A percentile compares a stretch with the other conserved stretches of the same genome.
These are phyloP conservation scores for Rhinocladiella similis DNA, from an alignment of 2,329 filamentous ascomycete species.

Conservation along the genomic window DNA sequence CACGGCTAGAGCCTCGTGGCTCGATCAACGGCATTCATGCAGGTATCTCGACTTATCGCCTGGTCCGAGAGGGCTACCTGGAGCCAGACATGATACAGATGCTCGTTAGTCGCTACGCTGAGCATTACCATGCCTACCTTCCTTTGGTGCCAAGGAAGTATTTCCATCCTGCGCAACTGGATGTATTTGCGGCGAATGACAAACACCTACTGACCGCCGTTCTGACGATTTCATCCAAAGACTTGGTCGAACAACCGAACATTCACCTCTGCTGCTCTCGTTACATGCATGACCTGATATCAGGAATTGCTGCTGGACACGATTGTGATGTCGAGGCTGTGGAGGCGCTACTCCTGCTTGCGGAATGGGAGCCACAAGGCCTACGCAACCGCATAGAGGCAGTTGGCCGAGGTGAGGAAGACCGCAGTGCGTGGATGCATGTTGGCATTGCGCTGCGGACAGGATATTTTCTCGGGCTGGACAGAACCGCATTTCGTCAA, in stretches of 20 bases:
- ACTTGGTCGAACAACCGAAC: slow-evolving; percentile 63
- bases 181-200: slow-evolving; percentile 60
- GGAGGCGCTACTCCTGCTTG: slow-evolving; percentile 67
- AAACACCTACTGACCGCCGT: slow-evolving; percentile 69
- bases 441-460: slow-evolving; percentile 69
- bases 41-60: slow-evolving; percentile 43
- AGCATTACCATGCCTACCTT: slow-evolving; percentile 69
- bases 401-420: slow-evolving; percentile 71
- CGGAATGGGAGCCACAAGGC: slow-evolving; percentile 72
- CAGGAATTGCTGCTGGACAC: slow-evolving; percentile 64
- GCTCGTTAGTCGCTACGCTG: slow-evolving; percentile 59
- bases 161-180: slow-evolving; percentile 55
- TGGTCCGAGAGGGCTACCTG: slow-evolving; percentile 46
- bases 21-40: slow-evolving; percentile 33
- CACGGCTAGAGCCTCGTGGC: slow-evolving; percentile 15
- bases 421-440: slow-evolving; percentile 76
- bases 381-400: slow-evolving; percentile 60
- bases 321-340: slow-evolving; percentile 70
- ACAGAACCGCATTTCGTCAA: slow-evolving; percentile 66
- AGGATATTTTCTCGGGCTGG: slow-evolving; percentile 69
- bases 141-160: slow-evolving; percentile 65
- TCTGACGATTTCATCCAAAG: slow-evolving; percentile 69
- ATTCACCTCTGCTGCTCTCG: slow-evolving; percentile 67
- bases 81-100: slow-evolving; percentile 53
- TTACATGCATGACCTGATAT: slow-evolving; percentile 69